Base-by-base conservation (phyloP, 371 early-diverging fungal genomes). In the Mortierella sp. region DNA sequence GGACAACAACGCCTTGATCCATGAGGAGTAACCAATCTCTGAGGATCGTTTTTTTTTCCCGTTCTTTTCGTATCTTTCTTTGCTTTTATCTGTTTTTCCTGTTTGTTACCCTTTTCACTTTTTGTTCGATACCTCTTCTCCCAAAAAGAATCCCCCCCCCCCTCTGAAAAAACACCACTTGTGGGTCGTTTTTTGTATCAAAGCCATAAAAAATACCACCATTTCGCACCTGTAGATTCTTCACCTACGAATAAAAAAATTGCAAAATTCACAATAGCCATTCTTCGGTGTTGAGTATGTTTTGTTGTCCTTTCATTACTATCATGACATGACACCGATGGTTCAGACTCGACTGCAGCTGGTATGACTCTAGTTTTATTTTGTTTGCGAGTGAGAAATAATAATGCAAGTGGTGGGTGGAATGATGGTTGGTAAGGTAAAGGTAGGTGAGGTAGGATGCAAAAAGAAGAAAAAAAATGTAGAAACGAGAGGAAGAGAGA, bases 381-480 rank as follows among this genome's bases (percentile, higher is more conserved):
- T 64, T 63, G n/a, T 47, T 53, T 58, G 19, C 58, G 58, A 58
- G 58, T 58, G 58, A n/a, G n/a, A 43, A 52, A 29, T 40, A 64
- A 31, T 66, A 66, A 43, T 66, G 44, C 43, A 29, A 29, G 11
- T 19, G 1, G 22, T 40, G 64, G 16, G 14, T 19, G 22, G 14
- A 22, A 22, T 47, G 22, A 22, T 11, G 47, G 7, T 47, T 45
- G n/a, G n/a, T n/a, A n/a, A n/a, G n/a, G n/a, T n/a, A n/a, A n/a
- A n/a, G n/a, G n/a, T n/a, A n/a, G n/a, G n/a, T 50, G 34, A 19
- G 58, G 3, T 19, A 19, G 34, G 58, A 58, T 58, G 58, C 58
- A 58, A 75, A 69, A 44, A 61, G n/a, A 69, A 64, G 53, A 64
- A 68, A 53, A 26, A 44, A 48, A 66, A 53, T 34, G 19, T 26